Percentiles rank a stretch among this genome's conserved stretches.
Evolutionary conservation across 176 grass and related monocot species (phyloP).

Genomic region (Aegilops speltoides): DNA sequence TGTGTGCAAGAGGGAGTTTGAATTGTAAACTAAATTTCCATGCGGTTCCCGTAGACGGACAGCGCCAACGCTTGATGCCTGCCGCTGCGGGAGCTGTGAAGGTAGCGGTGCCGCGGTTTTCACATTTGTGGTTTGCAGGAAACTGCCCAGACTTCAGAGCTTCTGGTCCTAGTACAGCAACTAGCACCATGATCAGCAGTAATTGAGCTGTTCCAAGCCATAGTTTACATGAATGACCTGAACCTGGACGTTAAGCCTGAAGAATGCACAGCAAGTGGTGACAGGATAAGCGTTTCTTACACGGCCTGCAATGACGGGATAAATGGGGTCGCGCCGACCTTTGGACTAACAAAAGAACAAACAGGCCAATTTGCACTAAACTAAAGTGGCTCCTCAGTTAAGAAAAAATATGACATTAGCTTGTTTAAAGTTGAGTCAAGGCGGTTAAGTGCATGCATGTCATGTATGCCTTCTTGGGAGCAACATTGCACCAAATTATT

Average conservation of each 20-base stretch:
- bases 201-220: neutral
- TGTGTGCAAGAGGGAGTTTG: no score
- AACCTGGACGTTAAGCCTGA: slow-evolving; percentile 26
- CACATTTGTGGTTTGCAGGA: slow-evolving; percentile 5
- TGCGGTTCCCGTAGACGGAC: neutral
- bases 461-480: neutral
- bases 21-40: neutral
- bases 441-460: neutral
- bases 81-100: neutral
- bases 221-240: slow-evolving; percentile 6
- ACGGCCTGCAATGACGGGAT: neutral
- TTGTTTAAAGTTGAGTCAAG: neutral
- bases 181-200: neutral
- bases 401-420: neutral
- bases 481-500: neutral
- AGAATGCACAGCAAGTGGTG: slow-evolving; percentile 23
- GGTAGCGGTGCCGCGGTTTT: neutral
- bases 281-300: neutral
- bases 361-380: slow-evolving; percentile 26
- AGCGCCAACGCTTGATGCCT: neutral
- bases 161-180: neutral
- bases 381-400: neutral
- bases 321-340: neutral
- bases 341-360: neutral
- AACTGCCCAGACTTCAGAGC: neutral